Evolutionary conservation across 768 basidiomycete species (phyloP).

Genomic region (Suillus weaverae): DNA sequence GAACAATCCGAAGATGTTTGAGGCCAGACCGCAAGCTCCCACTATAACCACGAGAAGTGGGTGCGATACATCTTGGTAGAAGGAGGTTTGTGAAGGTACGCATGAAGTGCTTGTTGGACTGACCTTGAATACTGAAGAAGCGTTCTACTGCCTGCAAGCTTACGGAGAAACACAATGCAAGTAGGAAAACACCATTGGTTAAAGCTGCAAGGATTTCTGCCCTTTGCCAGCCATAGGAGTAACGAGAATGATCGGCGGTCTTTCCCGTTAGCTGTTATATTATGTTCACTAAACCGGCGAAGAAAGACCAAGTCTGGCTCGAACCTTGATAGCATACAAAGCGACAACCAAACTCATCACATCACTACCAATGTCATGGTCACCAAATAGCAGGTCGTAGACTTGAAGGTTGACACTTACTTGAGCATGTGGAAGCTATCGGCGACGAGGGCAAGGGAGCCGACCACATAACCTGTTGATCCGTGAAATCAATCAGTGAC

Average conservation of each 20-base stretch:
- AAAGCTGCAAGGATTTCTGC: conserved; percentile 95
- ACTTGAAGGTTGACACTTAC: conserved; percentile 44
- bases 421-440: conserved; percentile 99
- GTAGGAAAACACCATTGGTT: conserved; percentile 93
- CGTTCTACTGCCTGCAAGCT: conserved; percentile 88
- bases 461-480: conserved; percentile 81
- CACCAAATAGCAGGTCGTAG: conserved; percentile 14
- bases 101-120: background rate
- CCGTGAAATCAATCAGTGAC: background rate
- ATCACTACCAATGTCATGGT: conserved; percentile 58
- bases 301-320: background rate
- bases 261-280: conserved; percentile 60
- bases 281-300: background rate
- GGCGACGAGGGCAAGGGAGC: conserved; percentile 91
- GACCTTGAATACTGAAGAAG: conserved; percentile 83
- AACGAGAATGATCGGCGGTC: conserved; percentile 63
- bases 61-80: conserved; percentile 74
- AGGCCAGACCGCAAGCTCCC: conserved; percentile 83
- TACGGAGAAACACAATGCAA: conserved; percentile 96
- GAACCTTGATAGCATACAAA: conserved; percentile 90
- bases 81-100: background rate
- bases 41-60: conserved; percentile 88
- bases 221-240: conserved; percentile 98
- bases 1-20: conserved; percentile 91
- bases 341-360: conserved; percentile 95